Conservation (phyloP, 305 asterid genomes). For the Fraxinus velutina region DNA sequence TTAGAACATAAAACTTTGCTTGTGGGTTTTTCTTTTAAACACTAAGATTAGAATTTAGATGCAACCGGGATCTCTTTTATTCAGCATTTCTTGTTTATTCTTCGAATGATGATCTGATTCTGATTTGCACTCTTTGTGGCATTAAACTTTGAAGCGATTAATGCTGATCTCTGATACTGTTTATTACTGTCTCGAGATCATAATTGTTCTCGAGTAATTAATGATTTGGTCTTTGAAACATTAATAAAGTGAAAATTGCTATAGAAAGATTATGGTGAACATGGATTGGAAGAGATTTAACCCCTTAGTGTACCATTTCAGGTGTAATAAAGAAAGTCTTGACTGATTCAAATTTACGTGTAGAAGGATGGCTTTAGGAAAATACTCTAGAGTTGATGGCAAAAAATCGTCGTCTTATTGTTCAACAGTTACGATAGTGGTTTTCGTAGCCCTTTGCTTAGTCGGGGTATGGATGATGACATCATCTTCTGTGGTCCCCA, state of each 20-base stretch:
- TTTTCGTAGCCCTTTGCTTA: conserved; percentile 75
- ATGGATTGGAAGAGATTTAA: neutral
- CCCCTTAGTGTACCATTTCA: conserved; percentile 24
- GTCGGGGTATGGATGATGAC: conserved; percentile 95
- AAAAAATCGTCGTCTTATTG: conserved; percentile 71
- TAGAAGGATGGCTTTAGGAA: conserved; percentile 62
- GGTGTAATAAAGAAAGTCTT: conserved; percentile 26
- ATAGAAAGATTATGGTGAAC: neutral
- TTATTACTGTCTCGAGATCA: neutral
- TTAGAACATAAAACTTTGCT: neutral
- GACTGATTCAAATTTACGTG: conserved; percentile 16
- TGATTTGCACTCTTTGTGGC: neutral
- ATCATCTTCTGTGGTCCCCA: conserved; percentile 70
- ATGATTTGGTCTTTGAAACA: neutral
- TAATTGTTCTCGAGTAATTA: neutral
- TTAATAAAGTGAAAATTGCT: neutral
- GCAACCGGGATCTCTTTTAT: neutral
- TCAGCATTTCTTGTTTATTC: neutral
- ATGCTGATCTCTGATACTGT: neutral
- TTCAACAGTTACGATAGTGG: conserved; percentile 65
- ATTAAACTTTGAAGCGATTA: neutral
- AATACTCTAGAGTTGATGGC: conserved; percentile 79
- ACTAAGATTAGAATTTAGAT: neutral
- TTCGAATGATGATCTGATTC: neutral
- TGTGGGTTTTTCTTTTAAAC: neutral